phyloP scores from a whole-genome alignment of 202 grass and related monocot genomes.

The Eragrostis tef region DNA sequence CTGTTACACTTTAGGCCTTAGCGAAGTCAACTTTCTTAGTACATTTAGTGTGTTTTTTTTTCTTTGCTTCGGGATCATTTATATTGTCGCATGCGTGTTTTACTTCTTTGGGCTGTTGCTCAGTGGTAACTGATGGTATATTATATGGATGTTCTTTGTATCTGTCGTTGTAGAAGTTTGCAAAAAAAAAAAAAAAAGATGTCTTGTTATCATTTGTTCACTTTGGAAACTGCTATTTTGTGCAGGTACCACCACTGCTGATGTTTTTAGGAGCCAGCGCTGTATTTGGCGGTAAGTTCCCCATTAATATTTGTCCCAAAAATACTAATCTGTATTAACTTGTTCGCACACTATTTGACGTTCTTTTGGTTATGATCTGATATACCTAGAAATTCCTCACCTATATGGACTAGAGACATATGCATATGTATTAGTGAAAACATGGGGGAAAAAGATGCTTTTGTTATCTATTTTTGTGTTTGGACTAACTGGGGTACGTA shows the following conservation, averaged over 20 bases:
- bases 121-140: background rate
- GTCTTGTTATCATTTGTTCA: conserved; percentile 5
- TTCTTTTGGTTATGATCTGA: background rate
- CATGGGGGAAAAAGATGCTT: background rate
- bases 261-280: conserved; percentile 78
- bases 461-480: background rate
- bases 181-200: too few relatives aligned
- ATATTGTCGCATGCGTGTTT: background rate
- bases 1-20: background rate
- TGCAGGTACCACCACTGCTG: conserved; percentile 74
- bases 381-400: background rate
- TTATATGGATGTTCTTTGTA: background rate
- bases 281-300: conserved; percentile 76
- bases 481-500: background rate
- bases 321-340: background rate
- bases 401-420: background rate
- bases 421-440: background rate
- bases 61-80: background rate
- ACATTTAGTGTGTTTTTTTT: background rate
- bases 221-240: background rate
- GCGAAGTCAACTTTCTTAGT: background rate
- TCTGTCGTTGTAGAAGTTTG: background rate
- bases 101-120: background rate
- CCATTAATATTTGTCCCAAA: background rate
- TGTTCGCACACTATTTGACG: background rate